Evolutionary conservation across 2,329 filamentous ascomycete genomes (phyloP).

Genomic region (Aspergillus spinulosporus): DNA sequence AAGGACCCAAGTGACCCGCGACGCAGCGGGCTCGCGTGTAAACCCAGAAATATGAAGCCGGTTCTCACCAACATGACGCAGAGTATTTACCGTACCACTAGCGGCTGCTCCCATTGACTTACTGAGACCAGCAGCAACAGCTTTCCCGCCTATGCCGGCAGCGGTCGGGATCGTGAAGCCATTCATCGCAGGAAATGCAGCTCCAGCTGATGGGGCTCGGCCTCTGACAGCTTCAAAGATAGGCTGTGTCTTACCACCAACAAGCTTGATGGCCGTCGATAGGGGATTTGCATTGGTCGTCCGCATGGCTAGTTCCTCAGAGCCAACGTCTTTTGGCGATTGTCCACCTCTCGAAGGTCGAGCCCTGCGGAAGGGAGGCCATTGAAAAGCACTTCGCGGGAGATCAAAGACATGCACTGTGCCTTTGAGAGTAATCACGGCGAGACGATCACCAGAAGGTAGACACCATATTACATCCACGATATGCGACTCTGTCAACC

Average conservation of each 20-base stretch:
- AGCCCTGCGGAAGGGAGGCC: conserved; percentile 68
- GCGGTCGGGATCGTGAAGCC: conserved; percentile 48
- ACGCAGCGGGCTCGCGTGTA: conserved; percentile 39
- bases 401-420: conserved; percentile 92
- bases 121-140: conserved; percentile 51
- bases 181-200: conserved; percentile 45
- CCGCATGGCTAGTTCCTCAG: conserved; percentile 51
- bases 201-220: conserved; percentile 50
- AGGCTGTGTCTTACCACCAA: conserved; percentile 60
- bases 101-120: conserved; percentile 53
- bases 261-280: conserved; percentile 68
- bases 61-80: conserved; percentile 52
- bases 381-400: conserved; percentile 76
- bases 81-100: conserved; percentile 49
- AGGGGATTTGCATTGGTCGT: conserved; percentile 50
- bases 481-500: conserved; percentile 88
- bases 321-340: conserved; percentile 45
- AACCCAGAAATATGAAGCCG: conserved; percentile 48
- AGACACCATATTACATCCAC: conserved; percentile 86
- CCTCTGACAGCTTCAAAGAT: conserved; percentile 67
- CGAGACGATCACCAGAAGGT: conserved; percentile 77
- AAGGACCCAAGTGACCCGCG: conserved; percentile 49
- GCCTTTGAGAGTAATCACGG: conserved; percentile 90
- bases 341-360: conserved; percentile 41
- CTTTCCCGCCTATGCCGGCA: conserved; percentile 49